Base-by-base conservation (phyloP, 164 flowering plant genomes). In the Berberis thunbergii region DNA sequence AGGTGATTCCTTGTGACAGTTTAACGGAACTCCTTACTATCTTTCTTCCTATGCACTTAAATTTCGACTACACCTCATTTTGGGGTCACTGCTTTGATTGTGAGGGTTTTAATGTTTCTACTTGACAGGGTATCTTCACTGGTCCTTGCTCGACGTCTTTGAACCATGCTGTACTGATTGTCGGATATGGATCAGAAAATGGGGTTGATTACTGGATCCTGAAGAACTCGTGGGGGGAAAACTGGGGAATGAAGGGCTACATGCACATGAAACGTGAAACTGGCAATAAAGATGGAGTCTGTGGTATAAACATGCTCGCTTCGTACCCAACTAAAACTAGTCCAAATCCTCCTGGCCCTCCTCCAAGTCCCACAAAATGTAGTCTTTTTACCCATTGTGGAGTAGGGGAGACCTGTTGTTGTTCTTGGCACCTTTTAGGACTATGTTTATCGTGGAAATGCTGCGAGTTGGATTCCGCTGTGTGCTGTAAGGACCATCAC, bases 231-330 rank as follows among this genome's bases (percentile, higher is more conserved):
- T 89, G 98, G 98, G 98, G 98, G 61, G 74, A 60, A 52, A 7
- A 49, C 4, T 91, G 98, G 98, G 98, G 98, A 70, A 86, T 83
- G 78, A 52, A 74, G 54, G 98, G 99, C 11, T 94, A 87, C 55
- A 78, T 87, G 45, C 77, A 87, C 69, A 83, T 94, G 81, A 70
- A 45, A 10, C 79, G 97, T 3, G 86, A 81, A 61, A 74, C 67
- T 63, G 87, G 84, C 4, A 77, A 70, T 58, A 43, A 81, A 3
- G 62, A 77, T 63, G 97, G 98, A 26, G 45, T 89, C 1, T 95
- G 97, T 73, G 97, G 99, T 41, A 86, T 95, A 61, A 88, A 91
- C 80, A 79, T 66, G 80, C 65, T 91, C 62, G 89, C 97, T 48
- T 95, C 99, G 2, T 95, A 95, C 71, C 97, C 97, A 4, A 73